These are phyloP conservation scores for Elsinoe fawcettii DNA, from an alignment of 2,329 filamentous ascomycete genomes.

Conservation along the genomic window DNA sequence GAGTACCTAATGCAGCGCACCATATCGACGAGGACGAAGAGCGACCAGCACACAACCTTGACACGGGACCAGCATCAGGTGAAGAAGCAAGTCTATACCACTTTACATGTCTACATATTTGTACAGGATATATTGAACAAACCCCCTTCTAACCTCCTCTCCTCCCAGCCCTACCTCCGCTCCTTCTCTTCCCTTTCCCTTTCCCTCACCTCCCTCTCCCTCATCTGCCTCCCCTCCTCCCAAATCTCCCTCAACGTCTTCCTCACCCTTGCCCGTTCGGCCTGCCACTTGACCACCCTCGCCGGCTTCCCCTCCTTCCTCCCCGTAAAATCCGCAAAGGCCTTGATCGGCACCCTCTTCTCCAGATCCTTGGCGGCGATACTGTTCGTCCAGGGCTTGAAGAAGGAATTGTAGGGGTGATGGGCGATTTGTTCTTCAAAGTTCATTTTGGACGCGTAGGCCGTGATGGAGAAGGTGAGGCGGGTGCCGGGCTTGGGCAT, in stretches of 20 bases:
- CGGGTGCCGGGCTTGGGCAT: conserved; percentile 15
- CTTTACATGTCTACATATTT: neutral
- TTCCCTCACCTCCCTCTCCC: neutral
- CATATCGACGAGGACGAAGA: too few species aligned
- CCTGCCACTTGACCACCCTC: conserved; percentile 25
- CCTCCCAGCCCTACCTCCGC: neutral
- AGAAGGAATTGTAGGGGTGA: conserved; percentile 27
- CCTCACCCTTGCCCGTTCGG: conserved; percentile 24
- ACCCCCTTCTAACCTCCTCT: neutral
- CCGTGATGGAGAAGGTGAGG: conserved; percentile 34
- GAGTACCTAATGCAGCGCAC: too few species aligned
- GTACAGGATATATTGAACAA: neutral
- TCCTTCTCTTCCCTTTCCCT: neutral
- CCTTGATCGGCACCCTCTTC: conserved; percentile 33
- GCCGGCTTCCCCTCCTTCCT: conserved; percentile 32
- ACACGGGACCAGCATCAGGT: too few species aligned
- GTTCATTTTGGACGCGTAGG: conserved; percentile 32
- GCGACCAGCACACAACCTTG: too few species aligned
- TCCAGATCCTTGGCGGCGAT: conserved; percentile 32
- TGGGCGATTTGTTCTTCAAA: conserved; percentile 37
- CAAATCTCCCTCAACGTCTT: conserved; percentile 29
- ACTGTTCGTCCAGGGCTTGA: conserved; percentile 24
- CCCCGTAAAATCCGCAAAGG: conserved; percentile 35
- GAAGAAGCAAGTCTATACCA: too few species aligned
- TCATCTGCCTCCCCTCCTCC: conserved; percentile 22